A percentile compares a stretch with the other conserved stretches of the same genome.
These are phyloP conservation scores for Omphalea diandra DNA, from an alignment of 441 rosid genomes.

Conservation along the genomic window DNA sequence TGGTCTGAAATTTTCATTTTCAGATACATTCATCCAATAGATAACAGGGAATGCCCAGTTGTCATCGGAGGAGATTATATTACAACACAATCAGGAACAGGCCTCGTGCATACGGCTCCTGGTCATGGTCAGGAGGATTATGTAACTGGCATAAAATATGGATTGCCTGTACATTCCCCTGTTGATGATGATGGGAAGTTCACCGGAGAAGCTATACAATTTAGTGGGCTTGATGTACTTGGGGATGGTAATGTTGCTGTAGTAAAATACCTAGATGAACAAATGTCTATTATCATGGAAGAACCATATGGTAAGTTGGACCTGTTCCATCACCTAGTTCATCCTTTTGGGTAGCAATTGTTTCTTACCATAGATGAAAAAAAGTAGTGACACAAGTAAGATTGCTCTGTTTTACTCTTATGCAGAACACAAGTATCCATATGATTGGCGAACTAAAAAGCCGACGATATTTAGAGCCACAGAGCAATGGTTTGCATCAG, in stretches of 20 bases:
- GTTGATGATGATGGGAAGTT: constrained; percentile 93
- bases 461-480: constrained; percentile 98
- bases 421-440: constrained; percentile 93
- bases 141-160: constrained; percentile 84
- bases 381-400: constrained; percentile 18
- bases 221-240: constrained; percentile 92
- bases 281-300: constrained; percentile 74
- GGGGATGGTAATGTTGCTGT: constrained; percentile 91
- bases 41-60: constrained; percentile 76
- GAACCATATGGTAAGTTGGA: constrained; percentile 75
- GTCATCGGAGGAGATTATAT: constrained; percentile 95
- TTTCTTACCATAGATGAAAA: constrained; percentile 5
- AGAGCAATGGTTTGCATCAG: constrained; percentile 99
- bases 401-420: constrained; percentile 20
- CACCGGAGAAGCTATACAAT: constrained; percentile 88
- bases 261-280: constrained; percentile 71
- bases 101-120: constrained; percentile 99
- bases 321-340: neutral
- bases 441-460: constrained; percentile 97
- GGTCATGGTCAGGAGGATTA: constrained; percentile 99
- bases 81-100: constrained; percentile 98
- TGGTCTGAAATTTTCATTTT: constrained; percentile 32
- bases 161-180: constrained; percentile 78
- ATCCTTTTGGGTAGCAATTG: neutral
- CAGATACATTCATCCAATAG: constrained; percentile 87